Evolutionary conservation across 2,329 filamentous ascomycete genomes (phyloP), one percentile per base, ranked within the genome.

Genomic region (Diaporthe sp.): DNA sequence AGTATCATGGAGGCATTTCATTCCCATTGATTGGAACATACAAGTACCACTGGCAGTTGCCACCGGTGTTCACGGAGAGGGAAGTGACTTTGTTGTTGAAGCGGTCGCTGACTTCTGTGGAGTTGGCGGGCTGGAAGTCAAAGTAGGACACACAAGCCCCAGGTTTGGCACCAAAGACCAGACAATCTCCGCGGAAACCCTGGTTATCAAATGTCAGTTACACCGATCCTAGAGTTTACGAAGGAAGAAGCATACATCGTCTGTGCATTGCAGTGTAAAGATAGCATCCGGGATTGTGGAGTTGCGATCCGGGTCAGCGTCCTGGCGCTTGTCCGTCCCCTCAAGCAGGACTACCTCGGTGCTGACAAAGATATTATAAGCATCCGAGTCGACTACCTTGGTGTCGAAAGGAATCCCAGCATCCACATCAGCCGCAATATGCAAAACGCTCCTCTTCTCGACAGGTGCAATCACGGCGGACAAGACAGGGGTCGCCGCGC

Each of bases 71-170:
- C 46, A 55, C 46, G 2, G 46, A 55, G 17, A 69, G 9, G 10
- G 65, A 69, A 25, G 46, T 55, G 49, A 69, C 34, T 12, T 69
- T 69, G 49, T 69, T 69, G 34, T 69, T 69, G 34, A 69, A 69
- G 15, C 65, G 46, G 49, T 69, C 65, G 49, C 46, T 69, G 34
- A 69, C 7, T 55, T 55, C 34, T 25, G 65, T 69, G 13, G 65
- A 69, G 49, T 69, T 55, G 49, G 34, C 49, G 3, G 34, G 22
- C 34, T 69, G 65, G n/a, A 69, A 69, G 49, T 69, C 65, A 25
- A 55, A 69, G 34, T 69, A 69, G 4, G 65, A 69, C 8, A 69
- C 34, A 22, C 65, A 69, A 6, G 65, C 46, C n/a, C 65, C 65
- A 55, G 65, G 49, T 12, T 55, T 69, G 49, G 65, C 65, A 15